Base-by-base conservation (phyloP, 345 rosid species). In the Eucalyptus tenuipes region DNA sequence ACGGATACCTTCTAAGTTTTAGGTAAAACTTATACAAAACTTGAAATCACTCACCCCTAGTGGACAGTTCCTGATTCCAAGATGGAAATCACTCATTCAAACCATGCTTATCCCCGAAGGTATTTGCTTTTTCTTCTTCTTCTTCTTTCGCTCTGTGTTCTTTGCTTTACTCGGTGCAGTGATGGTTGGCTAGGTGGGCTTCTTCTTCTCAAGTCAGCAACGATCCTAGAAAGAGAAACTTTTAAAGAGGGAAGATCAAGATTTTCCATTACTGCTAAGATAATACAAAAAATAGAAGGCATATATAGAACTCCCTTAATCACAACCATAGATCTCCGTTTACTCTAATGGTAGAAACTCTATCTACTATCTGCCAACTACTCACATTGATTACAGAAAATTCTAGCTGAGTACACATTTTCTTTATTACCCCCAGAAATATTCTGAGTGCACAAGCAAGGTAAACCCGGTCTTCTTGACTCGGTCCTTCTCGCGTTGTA, bases 121-220 rank as follows among this genome's bases (percentile, higher is more conserved):
- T 50, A 2, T 50, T 50, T 5, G 6, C 17, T 49, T 49, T 0
- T 16, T 6, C 2, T 50, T 49, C 6, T 49, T 49, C 2, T 49
- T 14, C 0, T 52, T 7, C 8, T 8, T 20, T 53, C 5, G 0
- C 2, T 53, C 5, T 1, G 59, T 53, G 59, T 9, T 53, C 25
- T 20, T 53, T 55, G 61, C 61, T 55, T 55, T 22, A 24, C 61
- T 55, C 1, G 24, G 61, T 10, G 29, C 6, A 4, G 1, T 1
- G 61, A 22, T 55, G 61, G 1, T 22, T 4, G 61, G 61, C 61
- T 13, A 6, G 6, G 5, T 55, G 27, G 29, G 12, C 61, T 55
- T 22, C 61, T 55, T 55, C 61, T 24, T 55, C 29, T 24, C 13
- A 3, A 55, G 27, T 55, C 29, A 55, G 29, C 29, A 55, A 1